Base-by-base conservation (phyloP, 176 grass and related monocot genomes). In the Eragrostis curvula region DNA sequence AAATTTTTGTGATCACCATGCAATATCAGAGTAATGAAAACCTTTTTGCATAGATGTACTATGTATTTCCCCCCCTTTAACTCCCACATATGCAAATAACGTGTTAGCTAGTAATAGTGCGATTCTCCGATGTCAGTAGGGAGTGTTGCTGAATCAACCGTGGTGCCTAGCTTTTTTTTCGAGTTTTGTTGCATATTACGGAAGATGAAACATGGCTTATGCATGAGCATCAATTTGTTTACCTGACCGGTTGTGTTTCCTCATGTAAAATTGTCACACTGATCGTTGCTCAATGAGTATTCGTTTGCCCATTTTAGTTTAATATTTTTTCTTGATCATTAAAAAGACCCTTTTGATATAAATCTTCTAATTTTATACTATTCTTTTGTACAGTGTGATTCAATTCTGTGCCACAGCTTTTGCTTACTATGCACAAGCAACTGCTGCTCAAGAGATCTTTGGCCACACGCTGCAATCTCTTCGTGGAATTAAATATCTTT, bases 361-460 rank as follows among this genome's bases (percentile, higher is more conserved):
- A 41, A 66, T 66, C 61, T 21, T 25, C 15, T 51, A 57, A 25
- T 67, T 23, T 32, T 55, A 17, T 46, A 16, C 7, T 61, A 18
- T 52, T 70, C 6, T 45, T 36, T 83, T 79, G 51, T 90, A 78
- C 91, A 99, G 93, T 92, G 97, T 99, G 68, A 99, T 99, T 90
- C 97, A 99, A 79, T 99, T 94, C 63, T 96, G 97, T 48, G 91
- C 96, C 68, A 99, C 97, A 18, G 97, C 97, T 66, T 99, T 99
- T 75, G 97, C 87, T 49, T 96, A 99, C 74, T 99, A 99, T 78
- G 85, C 97, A 57, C 97, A 94, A 96, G 97, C 97, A 78, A 99
- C 97, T 71, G 97, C 97, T 66, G 97, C 97, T 71, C 93, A 99
- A 86, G 97, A 99, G 77, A 99, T 99, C 61, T 99, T 99, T 79